These are phyloP conservation scores for Penicillium silybi DNA, from an alignment of 495 filamentous ascomycete species.

Conservation along the genomic window DNA sequence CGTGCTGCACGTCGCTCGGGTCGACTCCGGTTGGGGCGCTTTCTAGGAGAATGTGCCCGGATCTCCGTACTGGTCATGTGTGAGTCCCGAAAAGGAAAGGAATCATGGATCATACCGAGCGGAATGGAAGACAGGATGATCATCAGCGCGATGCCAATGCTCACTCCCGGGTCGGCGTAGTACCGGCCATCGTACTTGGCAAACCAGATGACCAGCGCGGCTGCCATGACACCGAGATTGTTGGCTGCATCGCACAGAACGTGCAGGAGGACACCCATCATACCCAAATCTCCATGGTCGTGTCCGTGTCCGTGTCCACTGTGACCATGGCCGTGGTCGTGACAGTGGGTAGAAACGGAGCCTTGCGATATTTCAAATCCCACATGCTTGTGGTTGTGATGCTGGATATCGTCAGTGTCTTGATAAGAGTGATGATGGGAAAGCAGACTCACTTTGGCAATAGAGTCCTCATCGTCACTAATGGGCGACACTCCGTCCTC, in stretches of 20 bases:
- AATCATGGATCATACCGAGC: constrained; percentile 22
- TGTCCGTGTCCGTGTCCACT: constrained; percentile 21
- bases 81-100: neutral
- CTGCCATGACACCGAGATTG: constrained; percentile 47
- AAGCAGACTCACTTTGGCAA: constrained; percentile 10
- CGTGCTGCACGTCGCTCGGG: constrained; percentile 72
- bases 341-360: neutral
- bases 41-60: constrained; percentile 68
- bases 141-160: constrained; percentile 44
- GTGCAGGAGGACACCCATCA: constrained; percentile 47
- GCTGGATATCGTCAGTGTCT: constrained; percentile 8
- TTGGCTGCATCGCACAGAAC: constrained; percentile 48
- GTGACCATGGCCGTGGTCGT: constrained; percentile 5
- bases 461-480: constrained; percentile 11
- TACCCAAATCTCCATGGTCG: constrained; percentile 39
- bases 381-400: constrained; percentile 24
- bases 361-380: constrained; percentile 4
- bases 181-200: constrained; percentile 35
- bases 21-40: constrained; percentile 75
- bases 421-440: neutral
- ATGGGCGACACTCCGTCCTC: constrained; percentile 8
- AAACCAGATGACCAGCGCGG: constrained; percentile 44
- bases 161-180: constrained; percentile 47
- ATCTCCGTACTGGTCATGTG: constrained; percentile 27
- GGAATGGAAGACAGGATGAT: constrained; percentile 41